Conservation (phyloP, 495 filamentous ascomycete genomes). For the Glonium stellatum region DNA sequence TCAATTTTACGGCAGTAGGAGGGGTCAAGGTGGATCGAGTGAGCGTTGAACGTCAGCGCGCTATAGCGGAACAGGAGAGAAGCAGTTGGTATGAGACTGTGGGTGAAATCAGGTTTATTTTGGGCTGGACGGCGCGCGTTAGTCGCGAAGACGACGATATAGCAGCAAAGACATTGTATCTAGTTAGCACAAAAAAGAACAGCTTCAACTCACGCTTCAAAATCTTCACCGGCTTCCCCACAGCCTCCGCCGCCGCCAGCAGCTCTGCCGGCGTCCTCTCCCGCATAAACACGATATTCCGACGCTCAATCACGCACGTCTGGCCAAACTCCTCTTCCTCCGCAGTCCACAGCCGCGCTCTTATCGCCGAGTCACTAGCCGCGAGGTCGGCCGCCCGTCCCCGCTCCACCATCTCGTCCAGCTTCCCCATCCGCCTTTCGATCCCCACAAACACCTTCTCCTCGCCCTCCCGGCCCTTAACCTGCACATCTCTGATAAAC, state of each 20-base stretch:
- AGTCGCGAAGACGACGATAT: neutral
- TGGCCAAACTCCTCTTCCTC: conserved; percentile 37
- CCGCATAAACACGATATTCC: conserved; percentile 58
- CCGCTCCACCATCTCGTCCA: conserved; percentile 23
- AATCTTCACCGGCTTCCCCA: conserved; percentile 15
- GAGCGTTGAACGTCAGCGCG: conserved; percentile 79
- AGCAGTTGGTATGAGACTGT: conserved; percentile 54
- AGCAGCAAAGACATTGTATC: neutral
- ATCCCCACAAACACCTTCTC: conserved; percentile 57
- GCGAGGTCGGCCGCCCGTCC: conserved; percentile 34
- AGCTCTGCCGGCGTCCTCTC: conserved; percentile 31
- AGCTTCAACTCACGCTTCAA: conserved; percentile 22
- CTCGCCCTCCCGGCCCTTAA: conserved; percentile 48
- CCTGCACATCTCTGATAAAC: conserved; percentile 52
- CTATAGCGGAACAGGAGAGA: conserved; percentile 76
- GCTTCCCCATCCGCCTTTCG: conserved; percentile 43
- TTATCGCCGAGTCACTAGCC: conserved; percentile 18
- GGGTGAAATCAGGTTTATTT: conserved; percentile 49
- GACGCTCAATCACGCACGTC: conserved; percentile 45
- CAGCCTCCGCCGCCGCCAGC: conserved; percentile 24
- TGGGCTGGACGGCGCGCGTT: conserved; percentile 16
- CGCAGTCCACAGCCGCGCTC: conserved; percentile 39
- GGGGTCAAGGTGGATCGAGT: conserved; percentile 75
- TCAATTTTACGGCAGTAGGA: conserved; percentile 62
- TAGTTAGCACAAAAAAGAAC: conserved; percentile 8